Conservation (phyloP, 1,139 yeast genomes). For the Diutina siamensis region DNA sequence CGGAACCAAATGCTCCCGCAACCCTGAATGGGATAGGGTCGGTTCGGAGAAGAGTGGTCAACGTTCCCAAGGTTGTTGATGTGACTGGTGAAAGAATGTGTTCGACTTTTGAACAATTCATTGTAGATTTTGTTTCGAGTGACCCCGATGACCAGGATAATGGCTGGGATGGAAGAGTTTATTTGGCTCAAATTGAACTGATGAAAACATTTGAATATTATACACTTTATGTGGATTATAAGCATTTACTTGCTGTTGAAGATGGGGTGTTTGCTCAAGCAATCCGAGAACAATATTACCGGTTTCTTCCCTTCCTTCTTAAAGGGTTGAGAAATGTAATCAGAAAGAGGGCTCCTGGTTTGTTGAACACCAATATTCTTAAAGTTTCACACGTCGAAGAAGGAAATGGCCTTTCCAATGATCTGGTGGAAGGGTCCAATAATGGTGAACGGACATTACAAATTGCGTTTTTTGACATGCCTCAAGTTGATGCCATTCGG, state of each 20-base stretch:
- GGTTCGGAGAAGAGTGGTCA: constrained; percentile 36
- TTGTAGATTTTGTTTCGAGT: constrained; percentile 49
- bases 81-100: constrained; percentile 89
- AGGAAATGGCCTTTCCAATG: constrained; percentile 12
- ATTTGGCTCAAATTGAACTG: constrained; percentile 70
- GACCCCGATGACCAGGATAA: constrained; percentile 21
- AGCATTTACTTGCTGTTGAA: constrained; percentile 63
- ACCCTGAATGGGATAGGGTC: neutral
- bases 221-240: constrained; percentile 78
- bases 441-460: constrained; percentile 65
- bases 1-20: neutral
- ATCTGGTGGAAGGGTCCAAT: constrained; percentile 16
- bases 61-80: constrained; percentile 81
- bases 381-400: constrained; percentile 17
- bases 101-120: constrained; percentile 78
- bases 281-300: constrained; percentile 78
- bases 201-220: constrained; percentile 68
- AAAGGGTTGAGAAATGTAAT: constrained; percentile 66
- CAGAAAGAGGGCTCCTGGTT: constrained; percentile 64
- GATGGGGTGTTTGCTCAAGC: constrained; percentile 88
- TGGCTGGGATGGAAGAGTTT: constrained; percentile 44
- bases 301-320: constrained; percentile 78
- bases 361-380: constrained; percentile 39
- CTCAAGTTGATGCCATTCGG: constrained; percentile 74
- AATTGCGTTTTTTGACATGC: constrained; percentile 80